Conservation (phyloP, 345 rosid species). For the Gossypium anomalum region DNA sequence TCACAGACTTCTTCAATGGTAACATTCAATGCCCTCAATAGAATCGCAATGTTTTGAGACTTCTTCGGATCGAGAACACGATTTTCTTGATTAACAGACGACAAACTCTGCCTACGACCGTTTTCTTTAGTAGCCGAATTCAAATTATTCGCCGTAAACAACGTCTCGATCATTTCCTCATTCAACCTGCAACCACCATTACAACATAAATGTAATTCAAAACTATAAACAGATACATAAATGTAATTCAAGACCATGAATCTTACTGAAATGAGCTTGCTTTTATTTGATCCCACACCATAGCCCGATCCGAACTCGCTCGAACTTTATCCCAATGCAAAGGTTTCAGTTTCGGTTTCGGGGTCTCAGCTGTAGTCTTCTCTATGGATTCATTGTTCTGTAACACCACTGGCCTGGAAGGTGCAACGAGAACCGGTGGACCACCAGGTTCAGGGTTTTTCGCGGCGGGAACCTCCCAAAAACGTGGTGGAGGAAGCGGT, state of each 20-base stretch:
- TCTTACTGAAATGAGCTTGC: conserved; percentile 94
- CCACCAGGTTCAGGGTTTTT: conserved; percentile 20
- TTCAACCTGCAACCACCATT: conserved; percentile 55
- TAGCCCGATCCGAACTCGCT: conserved; percentile 82
- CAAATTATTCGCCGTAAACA: conserved; percentile 62
- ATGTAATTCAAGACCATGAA: neutral
- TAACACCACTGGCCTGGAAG: conserved; percentile 32
- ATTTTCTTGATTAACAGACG: conserved; percentile 49
- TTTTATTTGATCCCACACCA: conserved; percentile 95
- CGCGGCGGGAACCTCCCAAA: conserved; percentile 46
- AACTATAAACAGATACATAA: neutral
- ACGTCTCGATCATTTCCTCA: conserved; percentile 95
- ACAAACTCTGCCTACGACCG: conserved; percentile 29
- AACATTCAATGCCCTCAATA: conserved; percentile 89
- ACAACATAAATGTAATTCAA: neutral
- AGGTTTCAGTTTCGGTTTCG: conserved; percentile 82
- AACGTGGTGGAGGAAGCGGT: conserved; percentile 53
- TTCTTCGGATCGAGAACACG: conserved; percentile 82
- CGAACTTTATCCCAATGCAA: conserved; percentile 99
- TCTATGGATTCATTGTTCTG: conserved; percentile 24
- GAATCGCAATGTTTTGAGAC: conserved; percentile 86
- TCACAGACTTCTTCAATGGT: conserved; percentile 93
- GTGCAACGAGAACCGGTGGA: conserved; percentile 35
- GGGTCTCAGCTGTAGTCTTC: conserved; percentile 38
- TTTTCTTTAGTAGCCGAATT: conserved; percentile 40